Evolutionary conservation across 257 asterid genomes (phyloP), one percentile per base, ranked within the genome.

Genomic region (Gentiana dahurica): DNA sequence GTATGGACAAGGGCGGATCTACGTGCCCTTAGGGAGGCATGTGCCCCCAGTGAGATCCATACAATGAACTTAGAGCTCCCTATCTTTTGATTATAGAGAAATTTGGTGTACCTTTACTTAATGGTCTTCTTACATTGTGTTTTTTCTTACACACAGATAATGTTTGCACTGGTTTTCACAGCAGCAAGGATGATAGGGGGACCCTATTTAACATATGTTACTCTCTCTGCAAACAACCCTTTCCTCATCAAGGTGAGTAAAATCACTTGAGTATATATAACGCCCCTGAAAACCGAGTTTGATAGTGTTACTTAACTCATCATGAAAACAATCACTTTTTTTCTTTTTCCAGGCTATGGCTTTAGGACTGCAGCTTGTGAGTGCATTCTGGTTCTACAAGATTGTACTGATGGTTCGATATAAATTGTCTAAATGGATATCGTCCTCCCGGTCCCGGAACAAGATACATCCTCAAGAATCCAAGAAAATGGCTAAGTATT

Each of bases 371-470:
- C 92, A 76, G 63, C 65, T 85, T 2, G 95, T 85, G 67, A 85
- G 98, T 67, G 88, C 68, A 12, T 91, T 76, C 70, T 91, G 98
- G 98, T 81, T 87, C 81, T 85, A 79, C 77, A 87, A 79, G 76
- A 91, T 91, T 65, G 81, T 62, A 24, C 79, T 85, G 57, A 91
- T 83, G 98, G 75, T 87, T 54, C 55, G 62, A 54, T 76, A 71
- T 75, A 91, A 91, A 69, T 55, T 87, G 35, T 61, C 73, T 5
- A 83, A 62, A 58, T 77, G 77, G 72, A 59, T 68, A 15, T 53
- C 76, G 43, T 44, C 83, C 58, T 41, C 46, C 46, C 46, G 9
- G 46, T 41, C 46, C 46, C 46, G 9, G 46, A 5, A 7, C 46
- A 81, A 49, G 57, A 60, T 53, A 44, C 51, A 53, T 41, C 9